phyloP scores from a whole-genome alignment of 2,329 filamentous ascomycete genomes.

The Lachnellula occidentalis region DNA sequence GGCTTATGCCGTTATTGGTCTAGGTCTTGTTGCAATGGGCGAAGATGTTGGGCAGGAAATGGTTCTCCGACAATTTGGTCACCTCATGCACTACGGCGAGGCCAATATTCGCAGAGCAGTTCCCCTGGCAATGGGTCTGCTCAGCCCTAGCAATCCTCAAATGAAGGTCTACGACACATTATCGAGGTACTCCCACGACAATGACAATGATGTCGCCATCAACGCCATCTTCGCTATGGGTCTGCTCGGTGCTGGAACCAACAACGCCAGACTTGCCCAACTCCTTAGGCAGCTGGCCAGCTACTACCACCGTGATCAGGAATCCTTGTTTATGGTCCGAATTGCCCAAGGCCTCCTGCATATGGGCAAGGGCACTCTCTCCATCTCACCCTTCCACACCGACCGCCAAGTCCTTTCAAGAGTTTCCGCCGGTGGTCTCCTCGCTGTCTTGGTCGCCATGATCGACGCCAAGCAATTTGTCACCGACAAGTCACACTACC shows the following conservation, averaged over 20 bases:
- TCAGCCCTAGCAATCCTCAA: conserved; percentile 96
- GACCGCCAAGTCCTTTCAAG: conserved; percentile 92
- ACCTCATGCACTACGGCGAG: conserved; percentile 98
- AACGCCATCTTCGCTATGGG: conserved; percentile 99
- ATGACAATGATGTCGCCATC: conserved; percentile 94
- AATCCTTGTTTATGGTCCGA: conserved; percentile 97
- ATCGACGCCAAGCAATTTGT: conserved; percentile 90
- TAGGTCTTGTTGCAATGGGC: conserved; percentile 94
- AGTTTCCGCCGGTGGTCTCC: conserved; percentile 81
- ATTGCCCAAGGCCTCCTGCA: conserved; percentile 96
- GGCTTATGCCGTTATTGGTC: conserved; percentile 89
- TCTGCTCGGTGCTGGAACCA: conserved; percentile 90
- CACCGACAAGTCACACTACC: conserved; percentile 69
- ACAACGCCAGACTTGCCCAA: conserved; percentile 94
- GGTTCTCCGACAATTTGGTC: conserved; percentile 94
- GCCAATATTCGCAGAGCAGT: conserved; percentile 95
- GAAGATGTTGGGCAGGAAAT: conserved; percentile 98
- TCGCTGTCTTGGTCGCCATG: conserved; percentile 86
- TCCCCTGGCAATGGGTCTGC: conserved; percentile 90
- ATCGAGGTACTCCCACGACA: conserved; percentile 96
- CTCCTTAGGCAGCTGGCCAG: conserved; percentile 89
- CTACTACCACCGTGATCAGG: conserved; percentile 96
- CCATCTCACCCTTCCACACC: conserved; percentile 97
- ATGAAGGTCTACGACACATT: conserved; percentile 99
- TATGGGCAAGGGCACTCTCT: conserved; percentile 98